Conservation (phyloP, 2,329 filamentous ascomycete species). For the Aspergillus floridensis region DNA sequence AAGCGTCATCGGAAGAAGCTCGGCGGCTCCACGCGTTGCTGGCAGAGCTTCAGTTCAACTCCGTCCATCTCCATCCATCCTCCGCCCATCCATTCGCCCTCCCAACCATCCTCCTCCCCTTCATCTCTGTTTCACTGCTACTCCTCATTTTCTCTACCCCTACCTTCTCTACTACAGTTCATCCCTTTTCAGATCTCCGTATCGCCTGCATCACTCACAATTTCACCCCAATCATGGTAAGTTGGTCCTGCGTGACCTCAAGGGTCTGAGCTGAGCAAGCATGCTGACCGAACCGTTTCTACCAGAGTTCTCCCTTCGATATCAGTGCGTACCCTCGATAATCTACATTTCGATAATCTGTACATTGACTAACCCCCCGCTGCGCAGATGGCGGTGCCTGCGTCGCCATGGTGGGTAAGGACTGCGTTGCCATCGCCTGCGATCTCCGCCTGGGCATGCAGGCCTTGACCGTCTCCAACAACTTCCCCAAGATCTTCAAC, state of each 20-base stretch:
- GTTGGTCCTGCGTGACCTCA: conserved; percentile 14
- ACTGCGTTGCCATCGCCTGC: conserved; percentile 99
- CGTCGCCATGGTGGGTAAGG: conserved; percentile 98
- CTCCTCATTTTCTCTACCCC: conserved; percentile 4
- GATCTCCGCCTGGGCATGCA: conserved; percentile 97
- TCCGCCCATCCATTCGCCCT: conserved; percentile 21
- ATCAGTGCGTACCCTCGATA: conserved; percentile 67
- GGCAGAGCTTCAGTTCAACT: conserved; percentile 30
- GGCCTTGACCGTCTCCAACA: conserved; percentile 92
- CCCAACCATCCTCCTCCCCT: conserved; percentile 10
- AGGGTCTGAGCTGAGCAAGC: conserved; percentile 16
- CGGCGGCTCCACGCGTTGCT: conserved; percentile 23
- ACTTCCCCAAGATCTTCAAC: conserved; percentile 99
- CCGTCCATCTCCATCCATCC: conserved; percentile 17
- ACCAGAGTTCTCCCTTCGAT: conserved; percentile 83
- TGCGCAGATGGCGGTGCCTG: conserved; percentile 77
- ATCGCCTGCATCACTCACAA: background rate
- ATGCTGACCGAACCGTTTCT: conserved; percentile 35
- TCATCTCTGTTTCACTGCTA: conserved; percentile 16
- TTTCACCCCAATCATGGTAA: conserved; percentile 31
- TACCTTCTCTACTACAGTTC: conserved; percentile 8
- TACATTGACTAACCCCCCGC: conserved; percentile 6
- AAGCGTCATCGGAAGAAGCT: conserved; percentile 28
- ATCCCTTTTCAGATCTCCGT: conserved; percentile 4
- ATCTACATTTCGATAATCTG: conserved; percentile 5